Evolutionary conservation across 179 eudicot genomes (phyloP), one percentile per base, ranked within the genome.

Genomic region (Beta lomatogona): DNA sequence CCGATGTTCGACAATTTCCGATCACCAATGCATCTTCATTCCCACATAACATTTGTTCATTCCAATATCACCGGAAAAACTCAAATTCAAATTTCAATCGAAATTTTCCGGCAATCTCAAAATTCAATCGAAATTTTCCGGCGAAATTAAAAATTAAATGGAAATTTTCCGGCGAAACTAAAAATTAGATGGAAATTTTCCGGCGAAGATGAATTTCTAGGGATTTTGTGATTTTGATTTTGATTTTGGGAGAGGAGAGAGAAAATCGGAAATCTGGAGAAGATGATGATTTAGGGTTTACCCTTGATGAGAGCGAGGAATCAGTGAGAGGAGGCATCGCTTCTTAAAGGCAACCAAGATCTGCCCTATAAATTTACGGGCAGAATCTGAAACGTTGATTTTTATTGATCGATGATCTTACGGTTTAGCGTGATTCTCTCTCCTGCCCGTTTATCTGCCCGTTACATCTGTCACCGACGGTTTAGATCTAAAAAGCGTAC

Each of bases 321-420:
- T 12, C 66, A 82, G 80, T 73, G 80, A 82, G 83, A 83, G 70
- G 79, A 77, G 81, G 88, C 63, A 71, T 61, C 44, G 87, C 87
- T 78, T 91, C 92, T 89, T 93, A 93, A 93, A 93, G 97, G 97
- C 86, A 85, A 82, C 78, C 67, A 78, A 88, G 94, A 93, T 93
- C 92, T 93, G 85, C 91, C 94, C 97, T 88, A 57, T n/a, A 4
- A 10, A 28, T 0, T 0, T 0, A 9, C 89, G 97, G 97, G 94
- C 88, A 91, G 84, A n/a, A 15, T 72, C 4, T 59, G 52, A 2
- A 4, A 68, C 90, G 89, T 90, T 31, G 80, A 73, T 83, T 21
- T 7, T 6, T 9, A 0, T 31, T 8, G 65, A 52, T 21, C 25
- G 9, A 0, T 45, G 79, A 92, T 92, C 97, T 2, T 15, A 88